Base-by-base conservation (phyloP, 163 green algal genomes). In the Scenedesmus sp. region DNA sequence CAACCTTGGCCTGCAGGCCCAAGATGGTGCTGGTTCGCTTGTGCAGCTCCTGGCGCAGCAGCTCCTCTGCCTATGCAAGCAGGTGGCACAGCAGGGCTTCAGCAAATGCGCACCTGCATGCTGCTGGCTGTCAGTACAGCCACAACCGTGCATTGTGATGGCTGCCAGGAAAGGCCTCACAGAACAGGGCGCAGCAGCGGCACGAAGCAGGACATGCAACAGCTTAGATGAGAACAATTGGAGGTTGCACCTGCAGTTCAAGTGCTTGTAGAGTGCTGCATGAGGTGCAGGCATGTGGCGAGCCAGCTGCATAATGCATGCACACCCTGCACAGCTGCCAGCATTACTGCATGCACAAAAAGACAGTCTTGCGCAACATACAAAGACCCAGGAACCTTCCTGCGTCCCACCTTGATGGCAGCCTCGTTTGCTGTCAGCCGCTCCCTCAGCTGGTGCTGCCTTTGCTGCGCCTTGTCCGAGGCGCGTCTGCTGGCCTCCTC, bases 21-120 rank as follows among this genome's bases (percentile, higher is more conserved):
- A 87, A 35, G 24, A 87, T 56, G 82, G 82, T 87, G 51, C 53
- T 53, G 51, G 82, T 87, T 15, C 82, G 82, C 82, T n/a, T 76
- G 33, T 87, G 82, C 26, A 87, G 82, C 33, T 87, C 82, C 26
- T 16, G 22, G n/a, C 82, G 82, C 30, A 87, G 24, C n/a, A 35
- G 79, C 15, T 87, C 82, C 15, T 87, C 53, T 30, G 82, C 35
- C 26, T 79, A 4, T 79, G n/a, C 68, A 42, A 13, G 68, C n/a
- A 18, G n/a, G 12, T 79, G 22, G 61, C 61, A 30, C 72, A 81
- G 72, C 30, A 2, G n/a, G n/a, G n/a, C n/a, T n/a, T n/a, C n/a
- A n/a, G n/a, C n/a, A n/a, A n/a, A n/a, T n/a, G n/a, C n/a, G n/a
- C 30, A 26, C n/a, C 35, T 26, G 72, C n/a, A 46, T 4, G 30